Percentiles rank a stretch among this genome's conserved stretches.
phyloP scores from a whole-genome alignment of 169 alveolate species.

The Eimeria tenella region DNA sequence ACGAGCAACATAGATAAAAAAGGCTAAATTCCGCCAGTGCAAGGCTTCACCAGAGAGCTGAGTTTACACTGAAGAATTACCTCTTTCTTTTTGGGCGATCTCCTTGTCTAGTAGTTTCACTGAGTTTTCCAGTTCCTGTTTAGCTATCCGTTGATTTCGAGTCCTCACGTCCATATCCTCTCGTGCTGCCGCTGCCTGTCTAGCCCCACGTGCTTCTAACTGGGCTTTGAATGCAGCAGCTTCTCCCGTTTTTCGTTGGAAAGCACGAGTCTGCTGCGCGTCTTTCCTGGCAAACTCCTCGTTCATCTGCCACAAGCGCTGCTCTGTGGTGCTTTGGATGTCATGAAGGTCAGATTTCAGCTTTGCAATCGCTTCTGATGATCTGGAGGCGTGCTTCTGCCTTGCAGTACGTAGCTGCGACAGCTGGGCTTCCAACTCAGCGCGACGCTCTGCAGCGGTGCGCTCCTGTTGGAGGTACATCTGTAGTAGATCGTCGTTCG shows the following conservation, averaged over 20 bases:
- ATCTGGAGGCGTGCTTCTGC: slow-evolving; percentile 56
- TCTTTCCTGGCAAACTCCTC: slow-evolving; percentile 64
- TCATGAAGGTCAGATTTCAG: slow-evolving; percentile 78
- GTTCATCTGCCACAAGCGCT: slow-evolving; percentile 57
- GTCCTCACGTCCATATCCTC: slow-evolving; percentile 62
- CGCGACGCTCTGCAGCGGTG: slow-evolving; percentile 65
- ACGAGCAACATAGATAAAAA: background rate
- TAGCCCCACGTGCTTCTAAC: slow-evolving; percentile 54
- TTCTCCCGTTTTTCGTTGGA: slow-evolving; percentile 38
- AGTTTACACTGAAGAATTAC: background rate
- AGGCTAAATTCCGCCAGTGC: background rate
- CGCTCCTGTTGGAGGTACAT: slow-evolving; percentile 69
- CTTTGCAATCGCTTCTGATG: slow-evolving; percentile 70
- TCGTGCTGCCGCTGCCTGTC: slow-evolving; percentile 30
- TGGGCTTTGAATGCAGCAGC: slow-evolving; percentile 57
- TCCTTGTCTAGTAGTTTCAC: slow-evolving; percentile 63
- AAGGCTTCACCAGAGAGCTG: background rate
- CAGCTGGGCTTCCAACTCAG: slow-evolving; percentile 75
- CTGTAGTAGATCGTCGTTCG: slow-evolving; percentile 69
- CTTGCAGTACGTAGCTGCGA: slow-evolving; percentile 75
- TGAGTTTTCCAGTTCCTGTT: slow-evolving; percentile 59
- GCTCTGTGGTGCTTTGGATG: slow-evolving; percentile 68
- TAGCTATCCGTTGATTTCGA: slow-evolving; percentile 65
- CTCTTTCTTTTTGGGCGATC: slow-evolving; percentile 54
- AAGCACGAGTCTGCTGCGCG: slow-evolving; percentile 58